phyloP scores from a whole-genome alignment of 2,329 filamentous ascomycete genomes.

The Tolypocladium tropicale region DNA sequence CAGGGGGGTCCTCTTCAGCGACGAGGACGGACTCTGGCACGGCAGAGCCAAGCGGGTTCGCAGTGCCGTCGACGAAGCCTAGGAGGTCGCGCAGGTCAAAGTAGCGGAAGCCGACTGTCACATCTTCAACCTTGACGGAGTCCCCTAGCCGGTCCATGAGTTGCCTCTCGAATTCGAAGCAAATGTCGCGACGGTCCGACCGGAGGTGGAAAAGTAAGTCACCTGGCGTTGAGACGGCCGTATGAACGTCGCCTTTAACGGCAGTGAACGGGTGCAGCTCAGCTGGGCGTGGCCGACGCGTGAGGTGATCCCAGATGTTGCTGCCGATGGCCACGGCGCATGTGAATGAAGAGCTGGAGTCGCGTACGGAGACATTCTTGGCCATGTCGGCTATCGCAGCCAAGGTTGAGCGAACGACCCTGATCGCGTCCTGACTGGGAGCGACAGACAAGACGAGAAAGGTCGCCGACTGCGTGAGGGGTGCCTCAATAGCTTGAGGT shows the following conservation, averaged over 20 bases:
- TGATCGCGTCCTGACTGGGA: slow-evolving; percentile 20
- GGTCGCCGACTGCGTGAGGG: slow-evolving; percentile 40
- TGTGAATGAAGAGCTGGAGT: slow-evolving; percentile 30
- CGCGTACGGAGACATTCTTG: slow-evolving; percentile 44
- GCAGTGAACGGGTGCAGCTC: slow-evolving; percentile 41
- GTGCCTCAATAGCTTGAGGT: slow-evolving; percentile 35
- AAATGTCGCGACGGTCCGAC: slow-evolving; percentile 43
- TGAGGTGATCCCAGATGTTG: slow-evolving; percentile 38
- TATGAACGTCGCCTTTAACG: slow-evolving; percentile 36
- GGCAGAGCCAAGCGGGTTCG: slow-evolving; percentile 40
- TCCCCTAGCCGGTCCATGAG: slow-evolving; percentile 37
- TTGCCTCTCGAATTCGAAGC: slow-evolving; percentile 49
- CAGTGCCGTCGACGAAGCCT: slow-evolving; percentile 50
- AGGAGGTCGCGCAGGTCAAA: slow-evolving; percentile 49
- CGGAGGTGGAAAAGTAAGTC: slow-evolving; percentile 50
- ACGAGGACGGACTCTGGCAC: slow-evolving; percentile 33
- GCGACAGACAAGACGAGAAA: slow-evolving; percentile 39
- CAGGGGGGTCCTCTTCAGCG: slow-evolving; percentile 25
- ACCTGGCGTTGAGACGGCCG: slow-evolving; percentile 43
- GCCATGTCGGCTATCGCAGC: slow-evolving; percentile 31
- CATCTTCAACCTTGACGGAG: slow-evolving; percentile 36
- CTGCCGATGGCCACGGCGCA: slow-evolving; percentile 47
- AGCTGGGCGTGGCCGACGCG: slow-evolving; percentile 28
- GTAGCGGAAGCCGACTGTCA: slow-evolving; percentile 47
- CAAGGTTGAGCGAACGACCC: slow-evolving; percentile 32